Conservation (phyloP, 2,329 filamentous ascomycete genomes). For the Botryosphaeria dothidea region DNA sequence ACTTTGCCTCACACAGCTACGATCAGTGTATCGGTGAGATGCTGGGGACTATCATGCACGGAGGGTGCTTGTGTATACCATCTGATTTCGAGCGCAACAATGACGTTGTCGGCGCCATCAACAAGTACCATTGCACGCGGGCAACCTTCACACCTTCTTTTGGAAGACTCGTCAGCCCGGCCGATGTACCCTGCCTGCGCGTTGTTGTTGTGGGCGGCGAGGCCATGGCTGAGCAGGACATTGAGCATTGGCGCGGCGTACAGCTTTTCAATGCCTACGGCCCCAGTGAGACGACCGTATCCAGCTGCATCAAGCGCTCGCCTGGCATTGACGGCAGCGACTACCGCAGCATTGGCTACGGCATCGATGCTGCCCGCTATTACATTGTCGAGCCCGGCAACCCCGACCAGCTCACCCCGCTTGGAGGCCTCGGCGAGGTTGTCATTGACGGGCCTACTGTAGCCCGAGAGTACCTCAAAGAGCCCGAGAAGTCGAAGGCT, state of each 20-base stretch:
- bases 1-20: constrained; percentile 26
- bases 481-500: constrained; percentile 31
- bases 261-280: background rate
- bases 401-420: constrained; percentile 32
- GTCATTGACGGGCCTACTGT: constrained; percentile 38
- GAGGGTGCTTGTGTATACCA: constrained; percentile 44
- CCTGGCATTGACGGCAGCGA: no score
- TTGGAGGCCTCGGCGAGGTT: constrained; percentile 38
- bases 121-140: constrained; percentile 23
- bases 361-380: background rate
- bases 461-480: constrained; percentile 35
- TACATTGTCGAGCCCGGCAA: constrained; percentile 31
- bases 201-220: constrained; percentile 35
- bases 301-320: background rate
- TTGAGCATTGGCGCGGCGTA: constrained; percentile 22
- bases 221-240: constrained; percentile 18
- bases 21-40: constrained; percentile 37
- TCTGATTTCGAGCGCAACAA: constrained; percentile 41
- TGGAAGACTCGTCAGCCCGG: constrained; percentile 38
- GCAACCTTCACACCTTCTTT: constrained; percentile 41
- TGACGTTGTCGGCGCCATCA: constrained; percentile 50
- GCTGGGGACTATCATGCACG: constrained; percentile 32
- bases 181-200: constrained; percentile 47
- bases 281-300: background rate
- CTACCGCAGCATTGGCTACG: background rate